Base-by-base conservation (phyloP, 495 filamentous ascomycete genomes). In the Penicillium fimorum region DNA sequence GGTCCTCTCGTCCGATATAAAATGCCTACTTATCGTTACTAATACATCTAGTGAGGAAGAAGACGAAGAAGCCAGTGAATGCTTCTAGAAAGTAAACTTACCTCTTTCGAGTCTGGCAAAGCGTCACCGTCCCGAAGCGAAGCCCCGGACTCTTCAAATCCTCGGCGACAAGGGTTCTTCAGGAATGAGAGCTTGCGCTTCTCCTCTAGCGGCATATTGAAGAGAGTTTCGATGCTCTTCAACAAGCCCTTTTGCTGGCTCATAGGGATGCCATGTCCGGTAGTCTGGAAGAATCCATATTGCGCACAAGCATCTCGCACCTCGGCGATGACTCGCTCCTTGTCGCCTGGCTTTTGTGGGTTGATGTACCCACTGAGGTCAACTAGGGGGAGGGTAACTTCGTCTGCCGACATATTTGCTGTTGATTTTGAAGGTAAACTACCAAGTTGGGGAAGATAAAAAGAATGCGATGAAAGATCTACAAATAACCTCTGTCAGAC, bases 31-130 rank as follows among this genome's bases (percentile, higher is more conserved):
- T 0, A 35, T 35, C 15, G 52, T 33, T 46, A 22, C 11, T 17
- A 50, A 38, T 15, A 44, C 0, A 46, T 22, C 25, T 27, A 27
- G 25, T 3, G 25, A 27, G 5, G 25, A 27, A 27, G 25, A 27
- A 4, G 25, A 7, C 25, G 6, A 27, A 5, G 25, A 27, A 27
- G 25, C 0, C 25, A 27, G 25, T 27, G 25, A 27, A 4, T 27
- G 25, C 25, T 27, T 27, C 6, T 32, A 43, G 22, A 22, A 22
- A 22, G 47, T 11, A 10, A n/a, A 43, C 38, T 15, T 55, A 72
- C 66, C 63, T 78, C 73, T 57, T 78, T 78, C 3, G 58, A 40
- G 46, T 77, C 75, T 1, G 70, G 70, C 51, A 77, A 22, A 11
- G 59, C 30, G 47, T 69, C 67, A 0, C 55, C 66, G 9, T 71